Percentiles rank a stretch among this genome's conserved stretches.
Conservation (phyloP, 306 rosid species). For the Benincasa hispida region DNA sequence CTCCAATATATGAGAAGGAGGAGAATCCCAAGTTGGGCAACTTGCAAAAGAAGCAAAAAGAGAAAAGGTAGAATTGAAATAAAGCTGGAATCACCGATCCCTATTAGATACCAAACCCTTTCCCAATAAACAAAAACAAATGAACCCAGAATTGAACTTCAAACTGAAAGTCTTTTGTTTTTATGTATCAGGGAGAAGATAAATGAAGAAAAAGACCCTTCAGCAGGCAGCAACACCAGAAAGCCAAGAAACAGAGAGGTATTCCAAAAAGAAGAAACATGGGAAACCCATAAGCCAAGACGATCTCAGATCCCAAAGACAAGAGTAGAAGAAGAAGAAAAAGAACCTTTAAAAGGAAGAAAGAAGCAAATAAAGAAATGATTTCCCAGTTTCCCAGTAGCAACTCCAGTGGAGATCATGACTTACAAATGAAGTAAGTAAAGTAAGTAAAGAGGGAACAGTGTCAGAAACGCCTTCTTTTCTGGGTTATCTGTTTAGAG, state of each 20-base stretch:
- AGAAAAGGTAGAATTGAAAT: constrained; percentile 9
- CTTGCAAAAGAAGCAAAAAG: constrained; percentile 25
- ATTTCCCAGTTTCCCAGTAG: not conserved
- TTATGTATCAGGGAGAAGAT: constrained; percentile 17
- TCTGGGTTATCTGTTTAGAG: constrained; percentile 10
- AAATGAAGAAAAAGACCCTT: not conserved
- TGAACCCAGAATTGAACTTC: constrained; percentile 12
- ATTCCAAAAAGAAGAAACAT: not conserved
- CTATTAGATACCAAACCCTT: constrained; percentile 23
- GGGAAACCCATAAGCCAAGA: not conserved
- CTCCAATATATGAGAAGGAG: constrained; percentile 9
- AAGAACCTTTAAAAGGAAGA: constrained; percentile 10
- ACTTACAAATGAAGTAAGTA: constrained; percentile 14
- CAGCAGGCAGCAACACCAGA: not conserved
- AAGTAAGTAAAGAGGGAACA: not conserved
- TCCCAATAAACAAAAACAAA: constrained; percentile 40
- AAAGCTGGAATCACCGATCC: constrained; percentile 27
- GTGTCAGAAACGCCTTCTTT: constrained; percentile 14
- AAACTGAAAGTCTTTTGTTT: constrained; percentile 13
- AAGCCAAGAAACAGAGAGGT: not conserved
- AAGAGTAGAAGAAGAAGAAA: not conserved
- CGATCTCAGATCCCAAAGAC: constrained; percentile 3
- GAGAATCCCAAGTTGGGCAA: constrained; percentile 18
- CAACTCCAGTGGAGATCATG: constrained; percentile 4
- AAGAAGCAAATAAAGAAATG: not conserved